Base-by-base conservation (phyloP, 306 rosid species). In the Mimosa pudica region DNA sequence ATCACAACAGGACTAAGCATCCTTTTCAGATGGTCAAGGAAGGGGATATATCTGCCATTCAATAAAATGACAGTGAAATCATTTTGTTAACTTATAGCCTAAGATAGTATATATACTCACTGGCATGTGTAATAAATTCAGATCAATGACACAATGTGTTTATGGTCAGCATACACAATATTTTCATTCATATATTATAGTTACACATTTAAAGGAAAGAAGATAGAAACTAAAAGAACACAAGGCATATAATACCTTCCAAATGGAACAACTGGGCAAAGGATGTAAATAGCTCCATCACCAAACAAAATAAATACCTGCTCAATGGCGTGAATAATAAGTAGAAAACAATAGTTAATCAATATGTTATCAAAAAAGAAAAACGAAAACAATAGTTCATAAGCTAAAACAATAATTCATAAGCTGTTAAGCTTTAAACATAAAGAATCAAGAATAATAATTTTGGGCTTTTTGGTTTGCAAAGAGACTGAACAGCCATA, bases 241-340 rank as follows among this genome's bases (percentile, higher is more conserved):
- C 35, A 70, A 85, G 70, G 54, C 45, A 55, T 58, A 54, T 70
- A 79, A 82, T 91, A 95, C 99, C 99, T 91, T 87, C 94, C 97
- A 89, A 95, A 95, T 77, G 97, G 97, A 88, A 90, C 92, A 79
- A 95, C 73, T 2, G 98, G 98, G 85, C 99, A 95, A 72, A 93
- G 91, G 82, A 91, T 86, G 81, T 86, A 95, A 78, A 88, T 75
- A 77, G 96, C 85, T 84, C 99, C 98, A 84, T 95, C 92, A 18
- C 86, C 85, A 85, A 89, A 95, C 86, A 88, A 85, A 85, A 93
- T 61, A 84, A 93, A 95, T 86, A 95, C 98, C 99, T 95, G 97
- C 36, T 80, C 68, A 77, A 74, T 30, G 52, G 77, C 61, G 76
- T 33, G 82, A 46, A 63, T 54, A 46, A 63, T 54, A 62, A 41